Percentiles rank a stretch among this genome's conserved stretches.
Evolutionary conservation across 2,329 filamentous ascomycete genomes (phyloP).

Genomic region (Neodidymelliopsis sp.): DNA sequence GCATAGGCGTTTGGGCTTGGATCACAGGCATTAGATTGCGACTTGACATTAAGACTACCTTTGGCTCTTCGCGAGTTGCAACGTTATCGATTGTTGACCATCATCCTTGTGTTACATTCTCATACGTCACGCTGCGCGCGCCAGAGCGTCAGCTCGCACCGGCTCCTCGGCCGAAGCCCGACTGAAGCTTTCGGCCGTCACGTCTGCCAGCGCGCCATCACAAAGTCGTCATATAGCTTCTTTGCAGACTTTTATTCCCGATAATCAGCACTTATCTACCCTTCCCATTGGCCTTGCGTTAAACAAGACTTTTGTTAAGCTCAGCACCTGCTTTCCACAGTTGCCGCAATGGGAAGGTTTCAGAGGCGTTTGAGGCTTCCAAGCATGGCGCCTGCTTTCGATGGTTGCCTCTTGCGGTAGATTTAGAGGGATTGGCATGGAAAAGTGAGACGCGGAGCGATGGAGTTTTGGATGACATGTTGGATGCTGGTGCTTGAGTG

Average conservation of each 20-base stretch:
- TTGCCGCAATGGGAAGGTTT: conserved; percentile 2
- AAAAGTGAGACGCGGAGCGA: too few species aligned
- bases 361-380: neutral
- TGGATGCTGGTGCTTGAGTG: too few species aligned
- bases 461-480: too few species aligned
- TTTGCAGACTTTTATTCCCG: conserved; percentile 5
- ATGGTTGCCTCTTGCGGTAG: conserved; percentile 1
- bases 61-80: too few species aligned
- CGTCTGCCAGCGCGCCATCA: neutral
- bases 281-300: neutral
- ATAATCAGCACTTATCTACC: neutral
- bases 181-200: neutral
- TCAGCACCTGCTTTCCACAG: conserved; percentile 15
- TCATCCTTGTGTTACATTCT: too few species aligned
- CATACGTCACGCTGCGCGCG: conserved; percentile 11
- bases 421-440: neutral
- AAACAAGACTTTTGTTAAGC: conserved; percentile 21
- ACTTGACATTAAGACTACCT: too few species aligned
- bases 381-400: conserved; percentile 12
- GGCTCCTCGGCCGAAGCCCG: conserved; percentile 6
- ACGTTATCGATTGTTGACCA: too few species aligned
- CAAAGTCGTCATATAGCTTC: neutral
- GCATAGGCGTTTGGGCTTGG: conserved; percentile 16
- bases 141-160: neutral
- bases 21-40: conserved; percentile 3